phyloP scores from a whole-genome alignment of 495 filamentous ascomycete genomes.

The Xylaria palmicola region DNA sequence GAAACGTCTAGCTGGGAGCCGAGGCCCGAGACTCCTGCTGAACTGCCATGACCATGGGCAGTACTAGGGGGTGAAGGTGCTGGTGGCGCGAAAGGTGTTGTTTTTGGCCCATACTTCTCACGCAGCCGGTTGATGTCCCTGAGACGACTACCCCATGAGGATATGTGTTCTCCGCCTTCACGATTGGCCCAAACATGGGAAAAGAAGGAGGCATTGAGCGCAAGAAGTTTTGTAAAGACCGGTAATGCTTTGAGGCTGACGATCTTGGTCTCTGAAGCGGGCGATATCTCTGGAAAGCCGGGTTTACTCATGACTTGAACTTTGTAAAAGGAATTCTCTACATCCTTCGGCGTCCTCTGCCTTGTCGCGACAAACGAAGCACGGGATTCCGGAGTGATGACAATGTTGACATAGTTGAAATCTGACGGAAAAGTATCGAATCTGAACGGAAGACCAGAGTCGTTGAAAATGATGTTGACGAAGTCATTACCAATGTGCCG shows the following conservation, averaged over 20 bases:
- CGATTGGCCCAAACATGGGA: slow-evolving; percentile 80
- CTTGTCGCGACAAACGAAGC: slow-evolving; percentile 58
- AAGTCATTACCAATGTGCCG: slow-evolving; percentile 96
- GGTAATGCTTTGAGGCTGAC: slow-evolving; percentile 76
- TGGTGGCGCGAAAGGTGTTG: slow-evolving; percentile 7
- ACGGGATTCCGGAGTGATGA: slow-evolving; percentile 82
- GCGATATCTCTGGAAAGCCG: slow-evolving; percentile 86
- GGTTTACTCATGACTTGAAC: slow-evolving; percentile 82
- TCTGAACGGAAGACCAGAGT: slow-evolving; percentile 80
- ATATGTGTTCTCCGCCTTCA: slow-evolving; percentile 79
- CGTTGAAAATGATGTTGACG: slow-evolving; percentile 97
- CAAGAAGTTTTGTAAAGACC: slow-evolving; percentile 84
- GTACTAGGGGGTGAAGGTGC: slow-evolving; percentile 42
- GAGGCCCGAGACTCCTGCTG: slow-evolving; percentile 3
- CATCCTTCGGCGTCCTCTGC: slow-evolving; percentile 31
- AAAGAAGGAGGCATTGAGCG: slow-evolving; percentile 91
- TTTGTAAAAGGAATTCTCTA: slow-evolving; percentile 64
- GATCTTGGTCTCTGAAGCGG: slow-evolving; percentile 82
- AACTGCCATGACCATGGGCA: slow-evolving; percentile 24
- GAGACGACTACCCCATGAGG: slow-evolving; percentile 84
- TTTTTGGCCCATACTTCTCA: slow-evolving; percentile 54
- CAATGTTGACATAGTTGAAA: slow-evolving; percentile 95
- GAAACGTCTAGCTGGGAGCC: slow-evolving; percentile 28
- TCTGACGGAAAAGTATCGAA: slow-evolving; percentile 91
- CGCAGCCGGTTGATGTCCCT: slow-evolving; percentile 80